Percentiles rank a stretch among this genome's conserved stretches.
Conservation (phyloP, 129 eudicot genomes). For the Artemisia argyi region DNA sequence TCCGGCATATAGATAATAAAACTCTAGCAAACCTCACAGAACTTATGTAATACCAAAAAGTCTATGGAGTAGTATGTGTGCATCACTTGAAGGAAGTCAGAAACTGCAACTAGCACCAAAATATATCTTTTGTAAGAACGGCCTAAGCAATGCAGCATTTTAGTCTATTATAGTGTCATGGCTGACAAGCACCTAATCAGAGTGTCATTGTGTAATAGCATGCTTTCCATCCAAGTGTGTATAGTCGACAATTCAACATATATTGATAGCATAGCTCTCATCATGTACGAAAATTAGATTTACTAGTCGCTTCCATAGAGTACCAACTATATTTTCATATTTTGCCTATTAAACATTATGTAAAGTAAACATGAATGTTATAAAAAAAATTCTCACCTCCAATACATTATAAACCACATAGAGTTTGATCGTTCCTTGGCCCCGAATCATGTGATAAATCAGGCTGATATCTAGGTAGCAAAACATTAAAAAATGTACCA, state of each 20-base stretch:
- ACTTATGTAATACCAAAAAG: too few relatives aligned
- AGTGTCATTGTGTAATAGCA: background rate
- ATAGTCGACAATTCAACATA: background rate
- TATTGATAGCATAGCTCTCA: constrained; percentile 9
- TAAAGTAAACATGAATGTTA: constrained; percentile 8
- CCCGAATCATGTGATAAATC: constrained; percentile 98
- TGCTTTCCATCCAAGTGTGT: background rate
- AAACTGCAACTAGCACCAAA: too few relatives aligned
- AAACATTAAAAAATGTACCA: constrained; percentile 18
- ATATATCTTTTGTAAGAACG: too few relatives aligned
- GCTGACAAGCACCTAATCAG: background rate
- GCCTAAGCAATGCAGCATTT: too few relatives aligned
- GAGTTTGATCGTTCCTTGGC: constrained; percentile 94
- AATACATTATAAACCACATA: constrained; percentile 96
- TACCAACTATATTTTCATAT: background rate
- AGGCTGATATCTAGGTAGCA: constrained; percentile 78
- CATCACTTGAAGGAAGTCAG: too few relatives aligned
- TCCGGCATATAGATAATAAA: too few relatives aligned
- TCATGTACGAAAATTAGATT: background rate
- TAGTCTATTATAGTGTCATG: background rate
- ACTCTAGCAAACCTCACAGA: too few relatives aligned
- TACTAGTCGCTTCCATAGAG: constrained; percentile 17
- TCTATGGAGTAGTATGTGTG: too few relatives aligned
- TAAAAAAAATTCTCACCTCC: constrained; percentile 63
- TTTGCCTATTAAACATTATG: background rate